Base-by-base conservation (phyloP, 169 alveolate genomes). In the Neospora caninum region DNA sequence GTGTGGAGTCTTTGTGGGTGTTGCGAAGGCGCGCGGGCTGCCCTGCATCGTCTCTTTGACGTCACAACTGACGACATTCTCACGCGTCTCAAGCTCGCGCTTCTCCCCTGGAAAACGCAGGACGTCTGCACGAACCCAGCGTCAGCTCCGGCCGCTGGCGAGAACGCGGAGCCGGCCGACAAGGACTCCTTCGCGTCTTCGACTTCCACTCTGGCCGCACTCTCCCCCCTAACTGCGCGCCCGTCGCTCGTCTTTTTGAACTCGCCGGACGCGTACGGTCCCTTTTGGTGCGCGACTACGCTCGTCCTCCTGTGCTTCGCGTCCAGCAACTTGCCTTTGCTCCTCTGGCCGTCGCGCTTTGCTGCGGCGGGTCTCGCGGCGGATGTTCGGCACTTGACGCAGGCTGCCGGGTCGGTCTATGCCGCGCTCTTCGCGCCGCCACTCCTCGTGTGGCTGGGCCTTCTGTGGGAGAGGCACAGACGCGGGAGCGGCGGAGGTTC, bases 261-360 rank as follows among this genome's bases (percentile, higher is more conserved):
- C 22, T 36, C 38, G 0, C 89, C 89, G 31, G 89, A 82, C 64
- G 41, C 41, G 69, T 82, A 82, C 41, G 89, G 89, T 0, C 89
- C 89, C 13, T 82, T 82, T 49, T 82, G 89, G 89, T 13, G 38
- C 20, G 89, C 89, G 25, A 82, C 89, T 13, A 82, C 89, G 53
- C 89, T 82, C 67, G 89, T 82, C 41, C 13, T 82, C 0, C 89
- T 82, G 25, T 38, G 20, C 38, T 82, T 82, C 67, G 89, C 89
- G 10, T 82, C 67, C 89, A 82, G 89, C 67, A 82, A 82, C 67
- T 43, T 82, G 38, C 89, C 89, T 13, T 9, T 82, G 36, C 89
- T 82, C 27, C 89, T 82, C 39, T 82, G n/a, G n/a, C 89, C 89
- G 43, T 10, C 67, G 38, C 13, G 36, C 42, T 25, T 29, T 10